Conservation (phyloP, 2,329 filamentous ascomycete genomes). For the Fusarium sacchari region DNA sequence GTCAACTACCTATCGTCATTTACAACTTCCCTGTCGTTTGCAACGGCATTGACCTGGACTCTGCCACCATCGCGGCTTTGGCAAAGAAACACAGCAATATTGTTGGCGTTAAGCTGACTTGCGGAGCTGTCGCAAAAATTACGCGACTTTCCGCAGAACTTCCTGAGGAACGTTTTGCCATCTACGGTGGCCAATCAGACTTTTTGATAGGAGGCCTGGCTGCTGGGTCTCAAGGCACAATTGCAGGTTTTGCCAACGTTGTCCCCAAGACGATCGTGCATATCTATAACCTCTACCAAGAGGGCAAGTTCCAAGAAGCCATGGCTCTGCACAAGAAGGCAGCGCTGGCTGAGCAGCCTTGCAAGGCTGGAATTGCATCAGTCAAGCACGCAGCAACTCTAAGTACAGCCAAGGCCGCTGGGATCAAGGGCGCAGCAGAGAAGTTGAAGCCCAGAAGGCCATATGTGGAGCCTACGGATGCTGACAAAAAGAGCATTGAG, state of each 20-base stretch:
- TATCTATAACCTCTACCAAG: slow-evolving; percentile 69
- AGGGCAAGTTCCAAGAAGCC: slow-evolving; percentile 67
- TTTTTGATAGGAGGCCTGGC: slow-evolving; percentile 72
- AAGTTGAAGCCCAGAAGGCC: slow-evolving; percentile 69
- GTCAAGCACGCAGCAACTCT: slow-evolving; percentile 74
- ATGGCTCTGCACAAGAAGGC: slow-evolving; percentile 69
- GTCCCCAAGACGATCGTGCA: slow-evolving; percentile 66
- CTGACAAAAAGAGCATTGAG: slow-evolving; percentile 55
- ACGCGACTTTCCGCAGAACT: slow-evolving; percentile 66
- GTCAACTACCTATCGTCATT: slow-evolving; percentile 67
- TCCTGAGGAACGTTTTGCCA: slow-evolving; percentile 66
- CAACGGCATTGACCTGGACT: slow-evolving; percentile 75
- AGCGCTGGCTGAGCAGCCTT: slow-evolving; percentile 71
- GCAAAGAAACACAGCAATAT: slow-evolving; percentile 60
- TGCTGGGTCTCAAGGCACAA: slow-evolving; percentile 67
- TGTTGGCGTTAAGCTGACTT: slow-evolving; percentile 76
- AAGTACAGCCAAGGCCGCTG: slow-evolving; percentile 67
- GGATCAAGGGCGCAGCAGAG: slow-evolving; percentile 67
- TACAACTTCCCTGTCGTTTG: slow-evolving; percentile 77
- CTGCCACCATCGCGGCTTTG: slow-evolving; percentile 60
- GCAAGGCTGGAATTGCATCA: slow-evolving; percentile 72
- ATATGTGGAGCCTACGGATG: slow-evolving; percentile 61
- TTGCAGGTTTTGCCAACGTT: slow-evolving; percentile 72
- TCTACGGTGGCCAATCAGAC: slow-evolving; percentile 78
- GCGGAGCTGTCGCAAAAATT: slow-evolving; percentile 77